phyloP scores from a whole-genome alignment of 202 grass and related monocot genomes.

The Musa balbisiana region DNA sequence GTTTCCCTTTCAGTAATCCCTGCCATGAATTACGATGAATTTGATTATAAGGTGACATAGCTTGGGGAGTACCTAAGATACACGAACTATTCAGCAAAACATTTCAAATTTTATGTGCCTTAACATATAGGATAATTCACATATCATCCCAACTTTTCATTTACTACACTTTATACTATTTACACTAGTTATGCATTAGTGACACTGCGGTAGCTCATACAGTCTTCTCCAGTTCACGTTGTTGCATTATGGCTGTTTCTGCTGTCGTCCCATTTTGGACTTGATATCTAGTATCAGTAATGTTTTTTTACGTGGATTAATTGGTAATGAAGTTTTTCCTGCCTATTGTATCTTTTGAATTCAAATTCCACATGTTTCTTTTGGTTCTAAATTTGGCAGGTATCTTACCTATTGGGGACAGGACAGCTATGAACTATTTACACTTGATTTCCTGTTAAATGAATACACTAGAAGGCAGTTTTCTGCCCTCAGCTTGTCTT shows the following conservation, averaged over 20 bases:
- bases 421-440: too few relatives aligned
- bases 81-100: neutral
- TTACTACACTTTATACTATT: neutral
- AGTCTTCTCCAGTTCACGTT: neutral
- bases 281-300: neutral
- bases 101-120: neutral
- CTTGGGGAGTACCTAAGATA: neutral
- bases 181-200: neutral
- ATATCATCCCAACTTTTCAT: neutral
- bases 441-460: neutral
- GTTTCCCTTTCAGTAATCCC: neutral
- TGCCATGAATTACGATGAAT: neutral
- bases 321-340: neutral
- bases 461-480: neutral
- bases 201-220: neutral
- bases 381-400: too few relatives aligned
- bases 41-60: neutral
- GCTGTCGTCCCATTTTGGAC: neutral
- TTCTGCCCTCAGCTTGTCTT: neutral
- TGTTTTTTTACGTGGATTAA: neutral
- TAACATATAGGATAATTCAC: neutral
- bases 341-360: neutral
- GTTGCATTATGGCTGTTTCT: neutral
- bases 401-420: too few relatives aligned
- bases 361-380: too few relatives aligned